Percentiles rank a stretch among this genome's conserved stretches.
Conservation (phyloP, 306 rosid species). For the Luffa acutangula region DNA sequence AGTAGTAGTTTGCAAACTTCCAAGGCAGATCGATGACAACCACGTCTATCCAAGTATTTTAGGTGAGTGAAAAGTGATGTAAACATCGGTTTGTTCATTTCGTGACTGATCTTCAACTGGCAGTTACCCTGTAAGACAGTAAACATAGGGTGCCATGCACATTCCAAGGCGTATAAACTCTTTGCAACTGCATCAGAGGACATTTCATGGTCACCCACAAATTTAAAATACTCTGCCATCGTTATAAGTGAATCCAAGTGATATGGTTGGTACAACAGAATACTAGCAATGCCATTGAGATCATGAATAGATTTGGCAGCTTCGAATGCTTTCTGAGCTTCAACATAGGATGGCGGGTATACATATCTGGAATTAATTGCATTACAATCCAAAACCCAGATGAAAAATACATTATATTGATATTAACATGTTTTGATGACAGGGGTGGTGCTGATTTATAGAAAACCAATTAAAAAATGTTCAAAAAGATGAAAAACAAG, state of each 20-base stretch:
- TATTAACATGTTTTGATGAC: not conserved
- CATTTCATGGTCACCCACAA: constrained; percentile 86
- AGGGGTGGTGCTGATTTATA: not conserved
- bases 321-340: constrained; percentile 70
- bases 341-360: constrained; percentile 46
- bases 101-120: constrained; percentile 70
- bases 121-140: constrained; percentile 79
- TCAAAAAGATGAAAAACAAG: not conserved
- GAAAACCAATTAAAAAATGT: not conserved
- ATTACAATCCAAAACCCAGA: not conserved
- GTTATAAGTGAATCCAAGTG: constrained; percentile 77
- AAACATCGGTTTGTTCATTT: constrained; percentile 63
- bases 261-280: constrained; percentile 60
- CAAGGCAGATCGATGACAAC: constrained; percentile 94
- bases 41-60: constrained; percentile 86
- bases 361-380: constrained; percentile 38
- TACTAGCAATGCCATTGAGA: constrained; percentile 54
- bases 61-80: constrained; percentile 70
- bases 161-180: constrained; percentile 80
- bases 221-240: constrained; percentile 84
- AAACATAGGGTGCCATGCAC: constrained; percentile 93
- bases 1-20: constrained; percentile 90
- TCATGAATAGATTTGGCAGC: constrained; percentile 82
- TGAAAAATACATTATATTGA: not conserved
- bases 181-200: constrained; percentile 73